These are phyloP conservation scores for Alternaria solani DNA, from an alignment of 2,329 filamentous ascomycete species.

Conservation along the genomic window DNA sequence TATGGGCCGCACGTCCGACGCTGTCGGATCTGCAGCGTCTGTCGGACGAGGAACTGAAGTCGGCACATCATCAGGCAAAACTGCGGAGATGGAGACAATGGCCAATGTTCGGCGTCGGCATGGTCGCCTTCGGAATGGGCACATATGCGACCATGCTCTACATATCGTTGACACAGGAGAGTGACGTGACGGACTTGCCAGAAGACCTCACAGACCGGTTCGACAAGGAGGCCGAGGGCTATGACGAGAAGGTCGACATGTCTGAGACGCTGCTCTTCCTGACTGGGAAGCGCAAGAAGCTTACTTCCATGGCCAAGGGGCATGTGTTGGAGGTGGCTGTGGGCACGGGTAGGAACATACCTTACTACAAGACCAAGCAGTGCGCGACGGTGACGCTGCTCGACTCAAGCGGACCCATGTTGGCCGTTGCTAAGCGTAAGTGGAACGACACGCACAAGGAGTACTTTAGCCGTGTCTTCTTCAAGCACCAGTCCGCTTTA, in stretches of 20 bases:
- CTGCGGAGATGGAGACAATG: constrained; percentile 42
- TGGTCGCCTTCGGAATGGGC: constrained; percentile 51
- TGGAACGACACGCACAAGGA: constrained; percentile 55
- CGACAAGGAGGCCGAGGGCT: constrained; percentile 55
- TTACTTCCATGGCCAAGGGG: constrained; percentile 53
- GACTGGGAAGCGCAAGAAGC: constrained; percentile 50
- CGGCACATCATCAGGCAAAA: constrained; percentile 36
- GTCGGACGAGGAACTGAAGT: constrained; percentile 39
- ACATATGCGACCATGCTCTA: constrained; percentile 52
- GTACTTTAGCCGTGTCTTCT: constrained; percentile 50
- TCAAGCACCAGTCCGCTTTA: constrained; percentile 56
- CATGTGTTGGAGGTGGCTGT: constrained; percentile 60
- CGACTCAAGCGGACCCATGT: constrained; percentile 58
- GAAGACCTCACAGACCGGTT: constrained; percentile 57
- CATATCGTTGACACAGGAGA: constrained; percentile 39
- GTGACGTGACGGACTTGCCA: constrained; percentile 39
- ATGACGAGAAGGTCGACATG: constrained; percentile 57
- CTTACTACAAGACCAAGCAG: constrained; percentile 54
- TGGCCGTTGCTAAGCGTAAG: constrained; percentile 58
- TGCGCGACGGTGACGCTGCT: constrained; percentile 57
- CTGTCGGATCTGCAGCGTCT: constrained; percentile 35
- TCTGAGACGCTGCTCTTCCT: constrained; percentile 56
- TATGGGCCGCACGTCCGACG: constrained; percentile 38
- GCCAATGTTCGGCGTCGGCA: constrained; percentile 42
- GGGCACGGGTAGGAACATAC: constrained; percentile 59